A percentile compares a stretch with the other conserved stretches of the same genome.
Evolutionary conservation across 306 rosid species (phyloP).

Genomic region (Quercus ilex): DNA sequence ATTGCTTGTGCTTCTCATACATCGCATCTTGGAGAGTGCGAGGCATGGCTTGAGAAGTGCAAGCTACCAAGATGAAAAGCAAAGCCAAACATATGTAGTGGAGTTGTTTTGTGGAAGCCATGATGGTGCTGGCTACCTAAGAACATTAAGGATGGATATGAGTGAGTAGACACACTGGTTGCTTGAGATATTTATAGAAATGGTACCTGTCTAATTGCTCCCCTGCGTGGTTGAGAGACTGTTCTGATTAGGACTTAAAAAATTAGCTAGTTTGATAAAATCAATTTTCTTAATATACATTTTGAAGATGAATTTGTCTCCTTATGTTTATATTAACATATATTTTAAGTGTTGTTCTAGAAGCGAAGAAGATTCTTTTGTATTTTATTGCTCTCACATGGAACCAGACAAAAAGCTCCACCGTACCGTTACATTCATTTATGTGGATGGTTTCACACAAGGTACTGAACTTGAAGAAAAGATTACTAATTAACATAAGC

Average conservation of each 20-base stretch:
- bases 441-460: not conserved
- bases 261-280: not conserved
- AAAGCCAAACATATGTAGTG: conserved; percentile 10
- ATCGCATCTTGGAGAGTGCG: conserved; percentile 37
- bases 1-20: conserved; percentile 23
- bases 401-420: not conserved
- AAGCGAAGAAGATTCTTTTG: not conserved
- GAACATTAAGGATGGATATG: not conserved
- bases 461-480: too few relatives aligned
- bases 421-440: not conserved
- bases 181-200: not conserved
- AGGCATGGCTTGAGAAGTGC: conserved; percentile 26
- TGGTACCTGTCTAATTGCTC: too few relatives aligned
- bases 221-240: too few relatives aligned
- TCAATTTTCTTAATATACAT: not conserved
- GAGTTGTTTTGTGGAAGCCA: conserved; percentile 17
- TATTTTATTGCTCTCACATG: not conserved
- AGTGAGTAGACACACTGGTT: not conserved
- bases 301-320: too few relatives aligned
- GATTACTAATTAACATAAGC: too few relatives aligned
- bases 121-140: not conserved
- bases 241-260: not conserved
- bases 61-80: conserved; percentile 20
- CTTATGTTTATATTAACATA: too few relatives aligned
- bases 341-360: too few relatives aligned